Base-by-base conservation (phyloP, 352 stramenopile species). In the Phytopythium sindhum region DNA sequence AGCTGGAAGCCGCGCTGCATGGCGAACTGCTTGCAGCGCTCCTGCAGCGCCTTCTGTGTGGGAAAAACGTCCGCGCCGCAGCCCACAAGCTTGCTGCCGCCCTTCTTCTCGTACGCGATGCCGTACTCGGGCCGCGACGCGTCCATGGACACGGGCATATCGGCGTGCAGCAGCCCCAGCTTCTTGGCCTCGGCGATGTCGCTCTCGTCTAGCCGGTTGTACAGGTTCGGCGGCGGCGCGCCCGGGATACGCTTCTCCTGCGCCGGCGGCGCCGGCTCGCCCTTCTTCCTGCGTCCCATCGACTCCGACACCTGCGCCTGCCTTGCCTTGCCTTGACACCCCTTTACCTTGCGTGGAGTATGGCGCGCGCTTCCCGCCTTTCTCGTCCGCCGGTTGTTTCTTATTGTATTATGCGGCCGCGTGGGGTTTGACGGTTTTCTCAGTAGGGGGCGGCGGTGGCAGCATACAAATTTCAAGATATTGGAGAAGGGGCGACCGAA, bases 11-110 rank as follows among this genome's bases (percentile, higher is more conserved):
- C 82, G 10, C 82, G 79, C 55, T 81, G 72, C 79, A 88, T 84
- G 37, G 81, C 83, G 56, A 93, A 88, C 69, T 89, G 72, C 56
- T 93, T 93, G 74, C 84, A 91, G 42, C 84, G 74, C 63, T 89
- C 81, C 63, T 93, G 84, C 10, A 93, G 69, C 47, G 67, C 63
- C 54, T 84, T 84, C 60, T 93, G 84, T 33, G 70, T 80, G 29
- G 60, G 37, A 28, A 91, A 93, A 31, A 89, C 77, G 45, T 88
- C 78, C 11, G 67, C 68, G 39, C 78, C 70, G 60, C 80, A 90
- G 28, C 84, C 84, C 0, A 79, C 56, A 1, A 57, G 54, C 37
- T 83, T 88, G 39, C 60, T 81, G 31, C 81, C 81, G 37, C 84
- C 84, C 39, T 84, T 83, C 69, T 90, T 93, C 64, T 93, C 80